These are phyloP conservation scores for Epichloe typhina DNA, from an alignment of 2,329 filamentous ascomycete genomes.

Conservation along the genomic window DNA sequence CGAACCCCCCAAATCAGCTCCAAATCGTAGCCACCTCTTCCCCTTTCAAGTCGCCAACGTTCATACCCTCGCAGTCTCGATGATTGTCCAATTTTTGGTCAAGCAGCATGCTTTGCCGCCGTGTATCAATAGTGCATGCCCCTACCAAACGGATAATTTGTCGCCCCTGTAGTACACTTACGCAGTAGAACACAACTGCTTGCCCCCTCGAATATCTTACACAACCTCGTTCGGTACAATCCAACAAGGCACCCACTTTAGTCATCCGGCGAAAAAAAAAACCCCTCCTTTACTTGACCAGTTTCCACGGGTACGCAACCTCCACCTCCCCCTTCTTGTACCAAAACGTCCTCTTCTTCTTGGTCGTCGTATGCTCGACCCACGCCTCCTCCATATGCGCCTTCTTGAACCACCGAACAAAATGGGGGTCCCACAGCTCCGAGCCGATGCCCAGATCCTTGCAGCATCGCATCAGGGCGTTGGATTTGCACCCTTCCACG, in stretches of 20 bases:
- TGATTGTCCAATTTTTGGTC: background rate
- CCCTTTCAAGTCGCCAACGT: no score
- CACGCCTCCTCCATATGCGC: slow-evolving; percentile 66
- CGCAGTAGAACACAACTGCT: background rate
- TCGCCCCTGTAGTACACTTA: background rate
- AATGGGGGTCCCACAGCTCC: slow-evolving; percentile 88
- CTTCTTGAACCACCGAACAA: slow-evolving; percentile 71
- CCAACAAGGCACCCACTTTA: no score
- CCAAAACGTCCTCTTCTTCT: slow-evolving; percentile 84
- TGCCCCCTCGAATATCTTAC: background rate
- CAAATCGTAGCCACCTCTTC: no score
- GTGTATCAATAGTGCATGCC: background rate
- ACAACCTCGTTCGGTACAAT: background rate
- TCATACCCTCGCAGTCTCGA: no score
- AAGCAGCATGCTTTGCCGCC: background rate
- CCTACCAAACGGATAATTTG: background rate
- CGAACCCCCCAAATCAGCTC: no score
- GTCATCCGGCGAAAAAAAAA: no score
- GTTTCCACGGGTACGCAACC: slow-evolving; percentile 48
- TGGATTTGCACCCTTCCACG: slow-evolving; percentile 94
- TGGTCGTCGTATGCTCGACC: slow-evolving; percentile 76
- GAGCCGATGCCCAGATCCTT: slow-evolving; percentile 92
- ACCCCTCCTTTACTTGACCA: slow-evolving; percentile 8
- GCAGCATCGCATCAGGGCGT: slow-evolving; percentile 94
- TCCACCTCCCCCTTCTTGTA: slow-evolving; percentile 65